Conservation (phyloP, 2,329 filamentous ascomycete species). For the Fusarium transvaalense region DNA sequence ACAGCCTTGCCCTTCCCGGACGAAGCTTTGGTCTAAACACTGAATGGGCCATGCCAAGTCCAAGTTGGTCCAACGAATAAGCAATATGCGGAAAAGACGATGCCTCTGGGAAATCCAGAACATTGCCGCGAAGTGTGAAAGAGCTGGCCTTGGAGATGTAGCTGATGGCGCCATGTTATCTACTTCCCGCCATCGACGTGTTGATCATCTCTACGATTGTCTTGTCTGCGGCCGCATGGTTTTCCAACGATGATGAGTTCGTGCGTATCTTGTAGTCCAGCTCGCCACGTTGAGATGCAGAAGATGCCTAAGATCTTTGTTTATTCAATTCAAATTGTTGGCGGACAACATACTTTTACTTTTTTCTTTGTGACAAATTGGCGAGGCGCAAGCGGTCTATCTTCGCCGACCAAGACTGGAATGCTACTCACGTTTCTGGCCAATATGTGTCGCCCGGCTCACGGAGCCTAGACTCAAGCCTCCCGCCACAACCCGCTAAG, state of each 20-base stretch:
- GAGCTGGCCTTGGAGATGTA: not conserved
- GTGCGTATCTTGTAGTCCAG: slow-evolving; percentile 3
- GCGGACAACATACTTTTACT: not conserved
- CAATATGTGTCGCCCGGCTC: slow-evolving; percentile 33
- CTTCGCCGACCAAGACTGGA: slow-evolving; percentile 37
- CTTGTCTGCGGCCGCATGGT: slow-evolving; percentile 35
- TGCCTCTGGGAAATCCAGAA: slow-evolving; percentile 15
- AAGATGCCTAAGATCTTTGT: slow-evolving; percentile 8
- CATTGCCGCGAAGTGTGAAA: slow-evolving; percentile 17
- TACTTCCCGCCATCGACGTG: slow-evolving; percentile 3
- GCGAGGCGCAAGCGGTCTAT: slow-evolving; percentile 23
- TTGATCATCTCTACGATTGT: slow-evolving; percentile 1
- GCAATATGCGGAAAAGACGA: slow-evolving; percentile 31
- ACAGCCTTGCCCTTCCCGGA: slow-evolving; percentile 33
- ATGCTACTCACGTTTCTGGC: slow-evolving; percentile 36
- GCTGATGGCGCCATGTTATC: slow-evolving; percentile 21
- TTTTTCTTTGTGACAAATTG: slow-evolving; percentile 12
- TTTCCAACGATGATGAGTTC: slow-evolving; percentile 30
- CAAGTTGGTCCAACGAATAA: slow-evolving; percentile 30
- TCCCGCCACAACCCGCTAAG: slow-evolving; percentile 45
- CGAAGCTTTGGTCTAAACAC: slow-evolving; percentile 19
- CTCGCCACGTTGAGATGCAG: slow-evolving; percentile 11
- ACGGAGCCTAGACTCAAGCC: slow-evolving; percentile 48
- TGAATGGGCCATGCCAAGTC: slow-evolving; percentile 13
- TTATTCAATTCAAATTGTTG: slow-evolving; percentile 4